Percentiles rank a stretch among this genome's conserved stretches.
phyloP scores from a whole-genome alignment of 345 rosid species.

The Erodium maritimum region DNA sequence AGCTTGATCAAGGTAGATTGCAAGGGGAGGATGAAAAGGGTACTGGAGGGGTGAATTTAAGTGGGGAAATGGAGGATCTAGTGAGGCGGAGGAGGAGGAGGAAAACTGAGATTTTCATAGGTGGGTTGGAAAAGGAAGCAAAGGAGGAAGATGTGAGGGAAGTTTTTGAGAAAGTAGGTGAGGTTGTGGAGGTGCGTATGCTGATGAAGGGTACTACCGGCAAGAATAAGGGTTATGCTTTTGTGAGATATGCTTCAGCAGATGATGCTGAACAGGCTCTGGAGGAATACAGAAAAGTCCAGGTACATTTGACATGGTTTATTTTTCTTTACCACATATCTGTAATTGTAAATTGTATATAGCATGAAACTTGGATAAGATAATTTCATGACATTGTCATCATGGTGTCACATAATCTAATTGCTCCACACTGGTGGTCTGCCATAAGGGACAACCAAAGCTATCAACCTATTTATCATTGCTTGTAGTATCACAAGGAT shows the following conservation, averaged over 20 bases:
- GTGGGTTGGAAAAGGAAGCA: conserved; percentile 16
- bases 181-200: conserved; percentile 14
- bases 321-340: background rate
- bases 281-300: conserved; percentile 13
- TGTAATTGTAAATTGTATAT: background rate
- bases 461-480: no score
- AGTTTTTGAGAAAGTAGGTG: conserved; percentile 19
- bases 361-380: background rate
- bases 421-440: background rate
- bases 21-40: background rate
- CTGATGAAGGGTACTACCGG: conserved; percentile 8
- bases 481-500: no score
- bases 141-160: conserved; percentile 18
- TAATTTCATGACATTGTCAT: background rate
- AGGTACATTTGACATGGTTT: conserved; percentile 9
- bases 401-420: background rate
- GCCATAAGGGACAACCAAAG: background rate
- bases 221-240: conserved; percentile 19
- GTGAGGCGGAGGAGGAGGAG: conserved; percentile 16
- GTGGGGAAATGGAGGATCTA: conserved; percentile 22
- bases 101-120: conserved; percentile 21
- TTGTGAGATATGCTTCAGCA: conserved; percentile 18
- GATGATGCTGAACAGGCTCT: conserved; percentile 16
- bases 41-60: conserved; percentile 9
- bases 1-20: background rate